phyloP scores from a whole-genome alignment of 208 protist genomes.

The Vickermania spadyakhi region DNA sequence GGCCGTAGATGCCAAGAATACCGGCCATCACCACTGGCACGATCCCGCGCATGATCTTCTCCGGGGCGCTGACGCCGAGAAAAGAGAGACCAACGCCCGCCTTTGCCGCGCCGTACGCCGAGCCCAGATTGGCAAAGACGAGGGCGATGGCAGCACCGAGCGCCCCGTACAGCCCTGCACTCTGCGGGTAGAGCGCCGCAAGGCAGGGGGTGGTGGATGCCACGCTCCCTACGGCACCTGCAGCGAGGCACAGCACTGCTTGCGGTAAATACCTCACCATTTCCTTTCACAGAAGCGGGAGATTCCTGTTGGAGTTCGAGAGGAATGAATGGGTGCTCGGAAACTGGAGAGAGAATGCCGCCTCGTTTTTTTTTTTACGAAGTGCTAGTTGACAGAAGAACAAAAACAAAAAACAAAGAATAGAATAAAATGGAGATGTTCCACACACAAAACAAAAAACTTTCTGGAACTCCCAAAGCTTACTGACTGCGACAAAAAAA shows the following conservation, averaged over 20 bases:
- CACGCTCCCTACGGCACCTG: neutral
- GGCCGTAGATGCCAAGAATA: slow-evolving; percentile 99
- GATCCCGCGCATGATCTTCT: slow-evolving; percentile 94
- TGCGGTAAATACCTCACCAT: no score
- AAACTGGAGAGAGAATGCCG: no score
- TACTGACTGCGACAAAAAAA: no score
- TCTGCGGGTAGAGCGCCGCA: slow-evolving; percentile 72
- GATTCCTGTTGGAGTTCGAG: no score
- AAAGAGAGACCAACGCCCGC: slow-evolving; percentile 94
- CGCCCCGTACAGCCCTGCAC: slow-evolving; percentile 69
- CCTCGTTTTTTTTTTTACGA: no score
- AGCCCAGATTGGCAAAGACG: slow-evolving; percentile 94
- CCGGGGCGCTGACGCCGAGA: slow-evolving; percentile 94
- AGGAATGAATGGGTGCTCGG: no score
- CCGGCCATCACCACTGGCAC: slow-evolving; percentile 91
- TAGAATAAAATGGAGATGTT: no score
- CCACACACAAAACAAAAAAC: no score
- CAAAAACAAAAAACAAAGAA: no score
- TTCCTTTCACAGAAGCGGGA: no score
- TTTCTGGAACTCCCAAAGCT: no score
- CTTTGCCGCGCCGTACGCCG: slow-evolving; percentile 99
- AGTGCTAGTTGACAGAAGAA: no score
- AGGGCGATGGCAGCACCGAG: slow-evolving; percentile 66
- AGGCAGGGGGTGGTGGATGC: slow-evolving; percentile 19
- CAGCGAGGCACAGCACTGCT: neutral